A percentile compares a stretch with the other conserved stretches of the same genome.
These are phyloP conservation scores for Phytophthora meadii DNA, from an alignment of 352 stramenopile genomes.

Conservation along the genomic window DNA sequence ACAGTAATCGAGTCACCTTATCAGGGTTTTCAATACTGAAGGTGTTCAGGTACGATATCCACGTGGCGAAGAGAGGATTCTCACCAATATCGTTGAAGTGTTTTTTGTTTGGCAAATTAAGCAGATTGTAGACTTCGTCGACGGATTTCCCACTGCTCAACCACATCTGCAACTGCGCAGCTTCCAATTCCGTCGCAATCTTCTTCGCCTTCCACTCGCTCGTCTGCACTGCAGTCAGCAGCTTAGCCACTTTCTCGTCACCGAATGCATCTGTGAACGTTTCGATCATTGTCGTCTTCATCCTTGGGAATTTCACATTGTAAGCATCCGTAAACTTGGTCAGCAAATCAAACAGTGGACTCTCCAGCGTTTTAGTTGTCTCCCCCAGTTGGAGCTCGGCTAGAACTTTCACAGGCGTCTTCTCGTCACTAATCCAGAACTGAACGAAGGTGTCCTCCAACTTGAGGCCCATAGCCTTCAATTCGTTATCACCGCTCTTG, in stretches of 20 bases:
- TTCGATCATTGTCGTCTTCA: conserved; percentile 3
- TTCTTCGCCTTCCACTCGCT: neutral
- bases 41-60: neutral
- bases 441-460: neutral
- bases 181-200: conserved; percentile 5
- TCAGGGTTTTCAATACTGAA: too few relatives aligned
- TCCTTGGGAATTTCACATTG: neutral
- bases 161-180: conserved; percentile 5
- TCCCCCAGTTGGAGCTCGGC: neutral
- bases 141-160: neutral
- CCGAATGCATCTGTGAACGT: neutral
- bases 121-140: neutral
- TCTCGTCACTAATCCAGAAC: neutral
- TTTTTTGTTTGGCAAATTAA: neutral
- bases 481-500: neutral
- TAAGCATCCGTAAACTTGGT: neutral
- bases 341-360: neutral
- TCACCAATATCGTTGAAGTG: neutral
- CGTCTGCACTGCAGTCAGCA: conserved; percentile 1
- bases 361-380: neutral
- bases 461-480: neutral
- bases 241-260: neutral
- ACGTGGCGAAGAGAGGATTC: neutral
- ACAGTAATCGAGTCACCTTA: neutral
- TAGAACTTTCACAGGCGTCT: neutral